phyloP scores from a whole-genome alignment of 2,329 filamentous ascomycete species.

The Hymenoscyphus occultus region DNA sequence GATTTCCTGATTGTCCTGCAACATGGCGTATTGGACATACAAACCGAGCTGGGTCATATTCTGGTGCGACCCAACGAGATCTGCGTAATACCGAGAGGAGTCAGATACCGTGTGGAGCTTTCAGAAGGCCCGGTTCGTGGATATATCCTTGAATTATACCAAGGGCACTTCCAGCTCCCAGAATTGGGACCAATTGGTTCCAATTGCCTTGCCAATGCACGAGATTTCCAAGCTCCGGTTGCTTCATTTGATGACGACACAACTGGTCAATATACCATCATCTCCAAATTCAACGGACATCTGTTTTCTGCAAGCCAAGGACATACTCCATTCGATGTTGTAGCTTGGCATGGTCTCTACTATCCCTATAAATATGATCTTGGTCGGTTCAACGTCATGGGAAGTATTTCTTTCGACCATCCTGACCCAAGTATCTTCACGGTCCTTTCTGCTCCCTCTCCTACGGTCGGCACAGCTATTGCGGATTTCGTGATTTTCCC shows the following conservation, averaged over 20 bases:
- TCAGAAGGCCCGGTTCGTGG: conserved; percentile 61
- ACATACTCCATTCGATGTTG: conserved; percentile 75
- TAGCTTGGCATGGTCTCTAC: conserved; percentile 78
- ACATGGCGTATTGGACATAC: conserved; percentile 69
- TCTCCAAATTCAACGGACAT: conserved; percentile 64
- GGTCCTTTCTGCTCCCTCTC: conserved; percentile 57
- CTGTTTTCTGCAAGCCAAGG: conserved; percentile 64
- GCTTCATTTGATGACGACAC: conserved; percentile 63
- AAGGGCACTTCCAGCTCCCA: conserved; percentile 68
- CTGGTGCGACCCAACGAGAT: conserved; percentile 78
- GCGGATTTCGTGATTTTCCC: conserved; percentile 65
- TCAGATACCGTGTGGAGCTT: conserved; percentile 71
- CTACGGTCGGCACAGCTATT: conserved; percentile 54
- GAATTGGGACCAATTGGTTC: conserved; percentile 72
- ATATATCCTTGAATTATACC: conserved; percentile 73
- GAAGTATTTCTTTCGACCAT: conserved; percentile 71
- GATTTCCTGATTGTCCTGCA: conserved; percentile 76
- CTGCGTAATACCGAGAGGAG: conserved; percentile 69
- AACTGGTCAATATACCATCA: conserved; percentile 47
- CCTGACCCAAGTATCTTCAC: conserved; percentile 77
- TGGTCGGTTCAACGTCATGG: conserved; percentile 72
- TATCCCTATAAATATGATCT: conserved; percentile 82
- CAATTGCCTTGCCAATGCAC: conserved; percentile 69
- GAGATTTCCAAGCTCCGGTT: conserved; percentile 72
- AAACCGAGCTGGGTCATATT: conserved; percentile 72